Percentiles rank a stretch among this genome's conserved stretches.
These are phyloP conservation scores for Coniochaeta pulveracea DNA, from an alignment of 2,329 filamentous ascomycete species.

Conservation along the genomic window DNA sequence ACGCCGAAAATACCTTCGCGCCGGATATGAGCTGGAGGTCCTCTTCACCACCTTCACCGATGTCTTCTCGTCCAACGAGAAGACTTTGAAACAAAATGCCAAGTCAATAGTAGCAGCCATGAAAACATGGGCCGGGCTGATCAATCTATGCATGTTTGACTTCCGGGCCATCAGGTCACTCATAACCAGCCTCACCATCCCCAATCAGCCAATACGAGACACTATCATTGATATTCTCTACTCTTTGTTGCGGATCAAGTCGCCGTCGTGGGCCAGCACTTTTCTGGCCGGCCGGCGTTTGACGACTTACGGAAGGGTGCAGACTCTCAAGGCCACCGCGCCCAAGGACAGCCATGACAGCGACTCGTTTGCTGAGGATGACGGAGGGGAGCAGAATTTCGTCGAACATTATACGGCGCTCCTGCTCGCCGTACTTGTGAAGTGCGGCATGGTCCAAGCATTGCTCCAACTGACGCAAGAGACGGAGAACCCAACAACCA, in stretches of 20 bases:
- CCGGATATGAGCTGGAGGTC: constrained; percentile 80
- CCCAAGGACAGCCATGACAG: constrained; percentile 28
- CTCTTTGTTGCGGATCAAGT: constrained; percentile 72
- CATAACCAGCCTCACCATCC: constrained; percentile 49
- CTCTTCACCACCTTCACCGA: constrained; percentile 92
- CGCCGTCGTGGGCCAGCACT: constrained; percentile 87
- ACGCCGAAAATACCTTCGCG: constrained; percentile 69
- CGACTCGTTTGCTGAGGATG: constrained; percentile 48
- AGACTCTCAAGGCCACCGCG: constrained; percentile 60
- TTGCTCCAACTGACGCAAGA: constrained; percentile 56
- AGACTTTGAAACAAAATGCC: constrained; percentile 68
- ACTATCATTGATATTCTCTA: constrained; percentile 84
- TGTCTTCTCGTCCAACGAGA: constrained; percentile 49
- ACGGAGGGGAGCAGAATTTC: constrained; percentile 67
- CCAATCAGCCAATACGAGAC: constrained; percentile 48
- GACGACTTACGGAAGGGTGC: constrained; percentile 92
- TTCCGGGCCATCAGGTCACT: constrained; percentile 78
- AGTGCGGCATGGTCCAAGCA: constrained; percentile 58
- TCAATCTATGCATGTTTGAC: constrained; percentile 79
- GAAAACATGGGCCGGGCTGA: constrained; percentile 87
- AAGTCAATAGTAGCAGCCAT: constrained; percentile 87
- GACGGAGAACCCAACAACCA: constrained; percentile 56
- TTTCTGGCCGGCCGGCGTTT: constrained; percentile 86
- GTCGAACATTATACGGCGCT: constrained; percentile 91
- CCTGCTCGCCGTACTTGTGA: constrained; percentile 73